phyloP scores from a whole-genome alignment of 495 filamentous ascomycete species.

The Usnea hakonensis region DNA sequence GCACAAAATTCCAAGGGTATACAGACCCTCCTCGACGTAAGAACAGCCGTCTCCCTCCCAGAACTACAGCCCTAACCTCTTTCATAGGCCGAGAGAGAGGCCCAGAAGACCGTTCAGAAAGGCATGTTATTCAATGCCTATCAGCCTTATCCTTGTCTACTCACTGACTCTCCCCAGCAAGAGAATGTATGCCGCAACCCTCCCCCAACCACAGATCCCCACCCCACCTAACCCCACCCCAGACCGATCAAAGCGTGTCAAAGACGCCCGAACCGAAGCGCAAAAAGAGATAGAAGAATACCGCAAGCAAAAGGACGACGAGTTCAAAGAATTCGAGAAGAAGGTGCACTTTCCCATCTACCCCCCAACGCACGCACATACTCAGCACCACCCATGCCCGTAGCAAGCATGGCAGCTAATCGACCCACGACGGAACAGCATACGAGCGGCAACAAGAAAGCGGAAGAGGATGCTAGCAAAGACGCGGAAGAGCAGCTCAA shows the following conservation, averaged over 20 bases:
- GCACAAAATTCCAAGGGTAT: conserved; percentile 98
- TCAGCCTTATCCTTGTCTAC: conserved; percentile 3
- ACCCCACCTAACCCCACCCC: conserved; percentile 14
- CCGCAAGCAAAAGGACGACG: conserved; percentile 78
- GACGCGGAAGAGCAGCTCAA: conserved; percentile 74
- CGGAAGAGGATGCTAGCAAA: conserved; percentile 75
- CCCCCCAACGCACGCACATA: too few species aligned
- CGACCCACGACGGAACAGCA: conserved; percentile 45
- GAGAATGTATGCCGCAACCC: conserved; percentile 55
- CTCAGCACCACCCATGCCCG: background rate
- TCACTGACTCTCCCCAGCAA: conserved; percentile 45
- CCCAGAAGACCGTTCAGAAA: conserved; percentile 98
- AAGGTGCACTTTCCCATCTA: conserved; percentile 55
- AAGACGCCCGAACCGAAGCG: conserved; percentile 87
- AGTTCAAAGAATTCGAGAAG: conserved; percentile 90
- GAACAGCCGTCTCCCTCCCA: conserved; percentile 26
- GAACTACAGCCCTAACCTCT: conserved; percentile 23
- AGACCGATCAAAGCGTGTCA: conserved; percentile 97
- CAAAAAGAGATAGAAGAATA: conserved; percentile 99
- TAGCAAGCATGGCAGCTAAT: background rate
- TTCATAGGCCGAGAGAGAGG: conserved; percentile 86
- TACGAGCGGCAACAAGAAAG: conserved; percentile 76
- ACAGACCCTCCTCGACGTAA: conserved; percentile 96
- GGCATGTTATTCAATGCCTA: conserved; percentile 42
- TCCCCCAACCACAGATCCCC: conserved; percentile 3